Percentiles rank a stretch among this genome's conserved stretches.
Evolutionary conservation across 768 basidiomycete genomes (phyloP).

Genomic region (Termitomyces sp.): DNA sequence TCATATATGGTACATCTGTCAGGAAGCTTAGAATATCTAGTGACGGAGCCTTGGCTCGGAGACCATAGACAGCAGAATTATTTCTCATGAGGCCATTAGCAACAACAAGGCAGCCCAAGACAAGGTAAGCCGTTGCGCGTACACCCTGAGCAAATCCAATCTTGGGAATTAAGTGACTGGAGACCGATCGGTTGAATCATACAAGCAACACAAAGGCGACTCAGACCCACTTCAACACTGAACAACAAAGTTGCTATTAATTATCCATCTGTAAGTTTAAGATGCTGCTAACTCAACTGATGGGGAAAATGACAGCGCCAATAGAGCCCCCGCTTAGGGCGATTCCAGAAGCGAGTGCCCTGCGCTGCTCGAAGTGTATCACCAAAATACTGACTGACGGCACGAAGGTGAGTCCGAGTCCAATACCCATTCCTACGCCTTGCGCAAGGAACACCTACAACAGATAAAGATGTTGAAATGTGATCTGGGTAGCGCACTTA

Average conservation of each 20-base stretch:
- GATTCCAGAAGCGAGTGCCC: conserved; percentile 38
- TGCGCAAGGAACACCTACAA: conserved; percentile 20
- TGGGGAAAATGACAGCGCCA: conserved; percentile 31
- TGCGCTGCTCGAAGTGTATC: conserved; percentile 37
- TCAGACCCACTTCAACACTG: conserved; percentile 19
- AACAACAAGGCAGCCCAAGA: conserved; percentile 19
- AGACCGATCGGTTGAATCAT: neutral
- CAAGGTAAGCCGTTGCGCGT: conserved; percentile 8
- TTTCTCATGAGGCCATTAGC: conserved; percentile 16
- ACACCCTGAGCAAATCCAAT: conserved; percentile 25
- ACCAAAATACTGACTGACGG: conserved; percentile 39
- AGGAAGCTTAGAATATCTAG: conserved; percentile 17
- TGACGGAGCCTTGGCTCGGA: conserved; percentile 1
- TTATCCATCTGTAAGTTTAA: neutral
- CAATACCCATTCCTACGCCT: conserved; percentile 29
- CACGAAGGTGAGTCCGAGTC: conserved; percentile 32
- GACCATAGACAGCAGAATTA: conserved; percentile 3
- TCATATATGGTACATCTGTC: conserved; percentile 25
- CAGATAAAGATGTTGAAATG: neutral
- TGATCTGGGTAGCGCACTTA: neutral
- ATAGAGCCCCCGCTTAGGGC: conserved; percentile 2
- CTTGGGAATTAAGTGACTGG: conserved; percentile 15
- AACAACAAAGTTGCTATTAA: neutral
- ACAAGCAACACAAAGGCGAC: neutral
- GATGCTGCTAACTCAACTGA: conserved; percentile 13